Evolutionary conservation across 768 basidiomycete species (phyloP).

Genomic region (Myochromella boudieri): DNA sequence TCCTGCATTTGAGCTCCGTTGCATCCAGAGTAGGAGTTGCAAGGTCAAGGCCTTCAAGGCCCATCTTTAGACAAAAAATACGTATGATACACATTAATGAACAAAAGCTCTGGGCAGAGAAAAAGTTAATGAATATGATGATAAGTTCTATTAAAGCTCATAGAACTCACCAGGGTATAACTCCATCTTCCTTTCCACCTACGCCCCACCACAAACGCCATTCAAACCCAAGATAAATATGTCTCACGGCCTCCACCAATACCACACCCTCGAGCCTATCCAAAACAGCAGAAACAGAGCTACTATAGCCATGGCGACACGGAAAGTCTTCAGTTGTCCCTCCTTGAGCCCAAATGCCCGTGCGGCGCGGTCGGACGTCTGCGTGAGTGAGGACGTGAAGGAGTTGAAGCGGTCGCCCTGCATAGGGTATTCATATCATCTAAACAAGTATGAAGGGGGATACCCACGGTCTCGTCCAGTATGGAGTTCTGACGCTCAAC

Average conservation of each 20-base stretch:
- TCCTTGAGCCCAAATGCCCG: slow-evolving; percentile 73
- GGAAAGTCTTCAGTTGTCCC: slow-evolving; percentile 67
- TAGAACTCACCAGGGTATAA: slow-evolving; percentile 3
- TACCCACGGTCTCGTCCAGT: slow-evolving; percentile 72
- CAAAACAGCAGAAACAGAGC: slow-evolving; percentile 54
- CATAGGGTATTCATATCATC: background rate
- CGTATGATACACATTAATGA: no score
- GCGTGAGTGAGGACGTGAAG: slow-evolving; percentile 60
- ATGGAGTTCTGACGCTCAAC: slow-evolving; percentile 80
- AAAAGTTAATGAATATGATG: no score
- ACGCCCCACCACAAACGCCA: no score
- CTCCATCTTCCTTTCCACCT: no score
- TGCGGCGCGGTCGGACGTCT: slow-evolving; percentile 67
- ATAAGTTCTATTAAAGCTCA: background rate
- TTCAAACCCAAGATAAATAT: no score
- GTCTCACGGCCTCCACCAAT: slow-evolving; percentile 53
- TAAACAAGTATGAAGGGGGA: background rate
- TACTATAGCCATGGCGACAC: slow-evolving; percentile 63
- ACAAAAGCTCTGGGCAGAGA: no score
- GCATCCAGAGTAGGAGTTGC: no score
- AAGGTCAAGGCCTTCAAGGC: no score
- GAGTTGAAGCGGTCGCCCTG: slow-evolving; percentile 69
- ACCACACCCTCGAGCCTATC: slow-evolving; percentile 50
- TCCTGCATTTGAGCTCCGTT: no score
- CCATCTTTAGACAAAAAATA: no score